A percentile compares a stretch with the other conserved stretches of the same genome.
Evolutionary conservation across 2,329 filamentous ascomycete species (phyloP).

Genomic region (Ophiostoma sp.): DNA sequence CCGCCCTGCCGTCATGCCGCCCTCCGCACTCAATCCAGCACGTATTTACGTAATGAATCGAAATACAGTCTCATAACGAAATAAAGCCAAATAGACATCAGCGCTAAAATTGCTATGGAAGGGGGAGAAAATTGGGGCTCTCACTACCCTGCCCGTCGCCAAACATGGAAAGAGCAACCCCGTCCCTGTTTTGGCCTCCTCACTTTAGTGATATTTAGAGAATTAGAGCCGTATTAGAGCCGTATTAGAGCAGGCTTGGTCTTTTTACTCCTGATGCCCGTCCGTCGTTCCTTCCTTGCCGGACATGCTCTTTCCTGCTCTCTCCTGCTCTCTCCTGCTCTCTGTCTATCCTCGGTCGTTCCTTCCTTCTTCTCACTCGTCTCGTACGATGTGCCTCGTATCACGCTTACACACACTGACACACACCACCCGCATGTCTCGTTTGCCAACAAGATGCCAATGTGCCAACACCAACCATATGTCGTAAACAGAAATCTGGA

Average conservation of each 20-base stretch:
- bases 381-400: conserved; percentile 1
- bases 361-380: background rate
- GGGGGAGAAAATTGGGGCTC: background rate
- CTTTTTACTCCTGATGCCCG: background rate
- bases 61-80: background rate
- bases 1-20: background rate
- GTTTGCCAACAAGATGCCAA: background rate
- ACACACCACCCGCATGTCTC: background rate
- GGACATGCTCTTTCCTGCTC: too few species aligned
- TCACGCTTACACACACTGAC: background rate
- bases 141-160: background rate
- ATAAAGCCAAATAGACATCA: background rate
- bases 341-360: conserved; percentile 2
- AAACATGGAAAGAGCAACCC: conserved; percentile 4
- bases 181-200: background rate
- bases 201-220: background rate
- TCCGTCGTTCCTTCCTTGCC: background rate
- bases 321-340: too few species aligned
- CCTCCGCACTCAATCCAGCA: background rate
- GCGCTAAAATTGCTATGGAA: background rate
- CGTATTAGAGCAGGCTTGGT: too few species aligned
- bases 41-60: background rate
- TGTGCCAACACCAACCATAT: background rate
- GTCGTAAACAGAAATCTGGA: background rate
- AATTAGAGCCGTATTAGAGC: too few species aligned